Conservation (phyloP, 768 basidiomycete genomes). For the Floccularia luteovirens region DNA sequence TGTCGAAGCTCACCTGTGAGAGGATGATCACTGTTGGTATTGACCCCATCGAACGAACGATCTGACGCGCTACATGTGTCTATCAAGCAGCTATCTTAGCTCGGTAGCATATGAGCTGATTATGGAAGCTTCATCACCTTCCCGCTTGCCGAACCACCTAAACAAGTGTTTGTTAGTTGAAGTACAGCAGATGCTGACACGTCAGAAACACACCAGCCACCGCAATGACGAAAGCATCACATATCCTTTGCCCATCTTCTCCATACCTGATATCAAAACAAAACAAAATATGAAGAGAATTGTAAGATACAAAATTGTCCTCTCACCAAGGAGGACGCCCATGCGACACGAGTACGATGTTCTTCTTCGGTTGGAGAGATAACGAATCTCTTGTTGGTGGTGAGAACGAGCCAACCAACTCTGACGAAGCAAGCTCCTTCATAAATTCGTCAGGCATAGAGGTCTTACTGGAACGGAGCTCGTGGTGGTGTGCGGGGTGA, state of each 20-base stretch:
- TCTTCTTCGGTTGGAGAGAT: conserved; percentile 48
- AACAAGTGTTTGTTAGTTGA: background rate
- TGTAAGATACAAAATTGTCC: conserved; percentile 5
- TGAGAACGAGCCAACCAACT: background rate
- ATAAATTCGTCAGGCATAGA: conserved; percentile 13
- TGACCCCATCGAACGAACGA: conserved; percentile 73
- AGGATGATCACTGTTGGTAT: conserved; percentile 87
- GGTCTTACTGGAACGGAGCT: no score
- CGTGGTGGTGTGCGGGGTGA: no score
- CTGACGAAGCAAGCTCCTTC: conserved; percentile 3
- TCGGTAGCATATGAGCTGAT: background rate
- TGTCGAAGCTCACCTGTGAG: conserved; percentile 74
- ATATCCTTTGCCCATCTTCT: conserved; percentile 60
- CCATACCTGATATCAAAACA: conserved; percentile 50
- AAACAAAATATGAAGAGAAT: background rate
- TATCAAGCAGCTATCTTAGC: conserved; percentile 15
- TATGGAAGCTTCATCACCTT: conserved; percentile 42
- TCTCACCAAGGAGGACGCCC: conserved; percentile 78
- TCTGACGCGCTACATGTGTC: conserved; percentile 84
- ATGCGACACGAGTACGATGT: conserved; percentile 75
- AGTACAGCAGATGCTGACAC: background rate
- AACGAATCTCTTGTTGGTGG: conserved; percentile 8
- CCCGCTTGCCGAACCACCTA: conserved; percentile 83
- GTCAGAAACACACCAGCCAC: conserved; percentile 59
- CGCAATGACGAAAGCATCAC: conserved; percentile 78